phyloP scores from a whole-genome alignment of 2,329 filamentous ascomycete genomes.

The Coniella lustricola region DNA sequence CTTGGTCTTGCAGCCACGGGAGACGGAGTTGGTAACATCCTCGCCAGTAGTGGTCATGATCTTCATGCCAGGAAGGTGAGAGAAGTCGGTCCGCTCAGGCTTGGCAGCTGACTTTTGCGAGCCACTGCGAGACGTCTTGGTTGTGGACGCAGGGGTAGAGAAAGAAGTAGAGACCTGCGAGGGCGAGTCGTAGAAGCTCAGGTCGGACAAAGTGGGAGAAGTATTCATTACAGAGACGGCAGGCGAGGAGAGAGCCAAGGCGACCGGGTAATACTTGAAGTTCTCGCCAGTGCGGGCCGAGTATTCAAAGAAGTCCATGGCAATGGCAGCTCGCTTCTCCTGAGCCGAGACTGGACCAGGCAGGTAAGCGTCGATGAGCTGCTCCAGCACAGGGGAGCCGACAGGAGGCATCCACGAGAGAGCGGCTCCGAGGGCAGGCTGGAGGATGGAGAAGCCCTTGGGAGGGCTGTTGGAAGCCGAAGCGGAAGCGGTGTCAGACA shows the following conservation, averaged over 20 bases:
- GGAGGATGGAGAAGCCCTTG: conserved; percentile 53
- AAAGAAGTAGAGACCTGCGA: conserved; percentile 15
- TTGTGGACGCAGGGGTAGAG: not conserved
- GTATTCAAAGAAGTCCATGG: conserved; percentile 53
- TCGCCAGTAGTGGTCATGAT: conserved; percentile 58
- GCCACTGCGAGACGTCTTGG: conserved; percentile 21
- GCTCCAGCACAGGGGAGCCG: conserved; percentile 53
- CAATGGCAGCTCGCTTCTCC: conserved; percentile 52
- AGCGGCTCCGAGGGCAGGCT: conserved; percentile 47
- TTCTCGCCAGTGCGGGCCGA: conserved; percentile 46
- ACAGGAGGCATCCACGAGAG: conserved; percentile 62
- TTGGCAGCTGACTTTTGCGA: conserved; percentile 23
- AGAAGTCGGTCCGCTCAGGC: conserved; percentile 35
- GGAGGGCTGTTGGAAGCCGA: conserved; percentile 28
- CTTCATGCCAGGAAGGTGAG: conserved; percentile 55
- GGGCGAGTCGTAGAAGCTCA: conserved; percentile 36
- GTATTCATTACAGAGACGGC: conserved; percentile 38
- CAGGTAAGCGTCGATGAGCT: conserved; percentile 52
- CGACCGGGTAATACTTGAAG: conserved; percentile 51
- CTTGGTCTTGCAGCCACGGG: conserved; percentile 58
- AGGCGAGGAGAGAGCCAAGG: conserved; percentile 27
- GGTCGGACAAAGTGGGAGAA: conserved; percentile 43
- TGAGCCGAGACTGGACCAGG: conserved; percentile 44
- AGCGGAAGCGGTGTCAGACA: conserved; percentile 30
- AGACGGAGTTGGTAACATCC: conserved; percentile 57